Base-by-base conservation (phyloP, 305 asterid species). In the Lippia alba region DNA sequence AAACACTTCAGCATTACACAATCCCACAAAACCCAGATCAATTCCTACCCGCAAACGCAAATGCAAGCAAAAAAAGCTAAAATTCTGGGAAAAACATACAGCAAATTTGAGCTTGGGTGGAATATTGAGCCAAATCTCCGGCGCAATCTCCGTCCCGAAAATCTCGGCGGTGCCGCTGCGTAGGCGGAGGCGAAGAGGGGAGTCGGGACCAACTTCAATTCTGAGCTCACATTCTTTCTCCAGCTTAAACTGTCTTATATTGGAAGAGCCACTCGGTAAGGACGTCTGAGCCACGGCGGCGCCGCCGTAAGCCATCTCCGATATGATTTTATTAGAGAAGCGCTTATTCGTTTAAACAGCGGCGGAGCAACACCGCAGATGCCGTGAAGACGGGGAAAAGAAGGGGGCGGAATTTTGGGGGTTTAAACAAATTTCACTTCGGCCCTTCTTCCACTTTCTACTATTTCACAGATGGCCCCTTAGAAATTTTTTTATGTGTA, bases 191-290 rank as follows among this genome's bases (percentile, higher is more conserved):
- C 98, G 96, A 59, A 94, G 87, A 56, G 96, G 96, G 55, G 81
- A 55, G 48, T 90, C 91, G 17, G 84, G 86, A 44, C 85, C 84
- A 48, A 92, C 96, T 85, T 94, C 99, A 70, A 94, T 76, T 83
- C 99, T 82, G n/a, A 94, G 88, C 84, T 92, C 98, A 70, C 90
- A 86, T 76, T 94, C 99, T 75, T 89, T 90, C 62, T 94, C 98
- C 71, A 92, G 83, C 79, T 90, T 94, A 82, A 90, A 96, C 78
- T 87, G 95, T 73, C 96, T 87, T 14, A 82, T 74, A 36, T 81
- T 11, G 15, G 85, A 58, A 40, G 90, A 73, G 64, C 85, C 84
- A 74, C 84, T 81, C 14, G 87, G 67, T 19, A 87, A 72, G 55
- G 83, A 89, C 3, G 87, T 74, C 44, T 88, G 83, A 73, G 91